These are phyloP conservation scores for Hawksworthiomyces lignivorus DNA, from an alignment of 2,329 filamentous ascomycete species.

Conservation along the genomic window DNA sequence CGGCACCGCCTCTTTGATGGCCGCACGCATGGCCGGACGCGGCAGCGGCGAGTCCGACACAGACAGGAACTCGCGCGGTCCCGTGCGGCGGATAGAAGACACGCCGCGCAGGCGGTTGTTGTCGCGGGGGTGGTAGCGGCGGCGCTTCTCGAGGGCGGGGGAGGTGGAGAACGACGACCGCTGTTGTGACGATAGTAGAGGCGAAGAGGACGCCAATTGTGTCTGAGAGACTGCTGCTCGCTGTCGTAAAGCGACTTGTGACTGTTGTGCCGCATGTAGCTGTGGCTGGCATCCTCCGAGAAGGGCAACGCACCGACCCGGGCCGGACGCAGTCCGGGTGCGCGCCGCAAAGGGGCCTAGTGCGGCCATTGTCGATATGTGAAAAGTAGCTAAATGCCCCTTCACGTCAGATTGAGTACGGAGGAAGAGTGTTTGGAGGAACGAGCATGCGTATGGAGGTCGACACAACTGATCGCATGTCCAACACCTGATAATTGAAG, in stretches of 20 bases:
- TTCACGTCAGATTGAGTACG: not conserved
- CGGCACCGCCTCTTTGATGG: slow-evolving; percentile 20
- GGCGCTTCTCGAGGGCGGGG: slow-evolving; percentile 37
- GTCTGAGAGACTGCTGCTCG: too few relatives aligned
- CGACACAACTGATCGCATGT: too few relatives aligned
- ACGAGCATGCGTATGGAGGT: too few relatives aligned
- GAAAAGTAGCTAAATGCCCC: too few relatives aligned
- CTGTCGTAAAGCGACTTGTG: slow-evolving; percentile 1
- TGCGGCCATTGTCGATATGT: slow-evolving; percentile 11
- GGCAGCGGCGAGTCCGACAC: slow-evolving; percentile 67
- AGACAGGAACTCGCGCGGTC: slow-evolving; percentile 65
- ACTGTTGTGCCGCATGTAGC: too few relatives aligned
- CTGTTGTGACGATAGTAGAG: too few relatives aligned
- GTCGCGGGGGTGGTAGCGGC: slow-evolving; percentile 52
- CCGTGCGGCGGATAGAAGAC: slow-evolving; percentile 71
- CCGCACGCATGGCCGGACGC: slow-evolving; percentile 45
- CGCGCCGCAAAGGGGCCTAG: slow-evolving; percentile 7
- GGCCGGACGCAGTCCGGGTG: not conserved
- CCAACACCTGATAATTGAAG: too few relatives aligned
- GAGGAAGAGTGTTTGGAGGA: too few relatives aligned
- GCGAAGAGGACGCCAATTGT: too few relatives aligned
- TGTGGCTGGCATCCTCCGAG: too few relatives aligned
- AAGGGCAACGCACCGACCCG: too few relatives aligned
- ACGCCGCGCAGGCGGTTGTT: slow-evolving; percentile 74
- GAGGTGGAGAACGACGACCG: slow-evolving; percentile 46